These are phyloP conservation scores for Aureobasidium uvarum DNA, from an alignment of 2,329 filamentous ascomycete genomes.

Conservation along the genomic window DNA sequence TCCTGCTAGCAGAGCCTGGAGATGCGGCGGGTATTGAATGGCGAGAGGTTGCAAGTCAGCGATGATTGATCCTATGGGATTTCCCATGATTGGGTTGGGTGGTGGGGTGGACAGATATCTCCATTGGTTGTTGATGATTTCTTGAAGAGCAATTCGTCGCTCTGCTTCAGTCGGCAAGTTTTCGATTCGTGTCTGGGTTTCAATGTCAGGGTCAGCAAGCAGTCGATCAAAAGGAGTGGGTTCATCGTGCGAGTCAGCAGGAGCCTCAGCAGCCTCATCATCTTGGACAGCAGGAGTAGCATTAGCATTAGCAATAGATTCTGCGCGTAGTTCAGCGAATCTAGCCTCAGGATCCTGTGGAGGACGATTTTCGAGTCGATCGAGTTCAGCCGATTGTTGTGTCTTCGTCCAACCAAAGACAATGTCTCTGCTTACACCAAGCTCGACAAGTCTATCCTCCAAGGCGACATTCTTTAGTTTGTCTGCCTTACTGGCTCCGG, in stretches of 20 bases:
- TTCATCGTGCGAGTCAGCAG: background rate
- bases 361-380: background rate
- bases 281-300: background rate
- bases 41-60: background rate
- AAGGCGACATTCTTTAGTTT: background rate
- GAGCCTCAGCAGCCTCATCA: background rate
- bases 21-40: background rate
- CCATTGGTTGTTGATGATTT: background rate
- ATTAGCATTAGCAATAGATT: background rate
- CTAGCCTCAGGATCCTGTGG: background rate
- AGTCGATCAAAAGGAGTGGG: too few relatives aligned
- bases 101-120: background rate
- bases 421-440: background rate
- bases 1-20: background rate
- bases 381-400: background rate
- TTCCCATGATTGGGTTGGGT: background rate
- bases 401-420: background rate
- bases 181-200: background rate
- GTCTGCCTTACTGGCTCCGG: too few relatives aligned
- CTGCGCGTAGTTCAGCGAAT: background rate
- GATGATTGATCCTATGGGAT: background rate
- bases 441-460: background rate
- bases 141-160: background rate
- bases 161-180: too few relatives aligned
- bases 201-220: background rate